These are phyloP conservation scores for Allomyces javanicus DNA, from an alignment of 192 early-diverging fungal genomes.

Conservation along the genomic window DNA sequence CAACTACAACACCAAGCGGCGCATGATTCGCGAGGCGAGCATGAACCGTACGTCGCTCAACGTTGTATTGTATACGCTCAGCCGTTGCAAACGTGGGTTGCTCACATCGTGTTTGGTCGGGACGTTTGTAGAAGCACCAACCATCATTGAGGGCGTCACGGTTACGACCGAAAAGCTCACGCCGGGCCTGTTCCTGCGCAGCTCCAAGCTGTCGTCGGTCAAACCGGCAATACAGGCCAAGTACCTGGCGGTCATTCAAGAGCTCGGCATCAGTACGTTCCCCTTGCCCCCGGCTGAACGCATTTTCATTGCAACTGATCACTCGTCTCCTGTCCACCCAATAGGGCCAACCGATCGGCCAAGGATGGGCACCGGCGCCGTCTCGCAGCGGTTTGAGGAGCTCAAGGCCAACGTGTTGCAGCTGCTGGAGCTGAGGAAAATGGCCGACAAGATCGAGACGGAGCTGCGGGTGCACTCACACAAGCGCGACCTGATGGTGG, in stretches of 20 bases:
- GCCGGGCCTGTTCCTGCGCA: slow-evolving; percentile 41
- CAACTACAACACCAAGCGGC: too few species aligned
- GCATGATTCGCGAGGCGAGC: too few species aligned
- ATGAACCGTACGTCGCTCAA: too few species aligned
- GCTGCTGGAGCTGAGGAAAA: slow-evolving; percentile 64
- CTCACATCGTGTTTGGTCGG: too few species aligned
- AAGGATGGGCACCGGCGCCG: slow-evolving; percentile 56
- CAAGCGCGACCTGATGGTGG: too few species aligned
- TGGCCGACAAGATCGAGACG: slow-evolving; percentile 56
- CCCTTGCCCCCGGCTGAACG: neutral
- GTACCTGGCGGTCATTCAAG: slow-evolving; percentile 29
- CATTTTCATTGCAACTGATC: neutral
- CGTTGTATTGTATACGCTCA: neutral
- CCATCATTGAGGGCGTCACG: too few species aligned
- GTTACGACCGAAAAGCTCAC: slow-evolving; percentile 32
- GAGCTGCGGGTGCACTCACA: slow-evolving; percentile 31
- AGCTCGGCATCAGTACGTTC: slow-evolving; percentile 30
- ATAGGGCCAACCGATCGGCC: slow-evolving; percentile 30
- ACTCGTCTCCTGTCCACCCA: too few species aligned
- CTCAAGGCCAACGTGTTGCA: slow-evolving; percentile 51
- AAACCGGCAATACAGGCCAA: slow-evolving; percentile 28
- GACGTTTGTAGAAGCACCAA: too few species aligned
- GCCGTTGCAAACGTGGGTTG: neutral
- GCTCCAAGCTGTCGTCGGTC: slow-evolving; percentile 30
- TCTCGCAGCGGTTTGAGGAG: slow-evolving; percentile 60